Evolutionary conservation across 2,329 filamentous ascomycete genomes (phyloP), one percentile per base, ranked within the genome.

Genomic region (Cyphellophora attinorum): DNA sequence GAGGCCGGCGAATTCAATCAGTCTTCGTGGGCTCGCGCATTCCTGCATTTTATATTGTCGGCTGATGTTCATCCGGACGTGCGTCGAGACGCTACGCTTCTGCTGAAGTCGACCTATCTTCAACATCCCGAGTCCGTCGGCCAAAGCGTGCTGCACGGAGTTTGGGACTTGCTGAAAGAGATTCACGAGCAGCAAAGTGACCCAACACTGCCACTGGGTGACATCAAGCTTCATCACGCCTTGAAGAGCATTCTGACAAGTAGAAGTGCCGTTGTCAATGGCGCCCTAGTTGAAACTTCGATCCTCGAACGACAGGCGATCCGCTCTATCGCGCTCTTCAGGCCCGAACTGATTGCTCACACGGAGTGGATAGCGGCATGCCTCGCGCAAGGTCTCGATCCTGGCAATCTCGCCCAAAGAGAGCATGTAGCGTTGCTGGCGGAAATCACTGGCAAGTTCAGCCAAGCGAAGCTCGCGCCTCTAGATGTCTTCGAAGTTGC

Each of bases 351-450:
- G 21, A 72, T 96, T 39, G 80, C 85, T 1, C 74, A 74, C 39
- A 70, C 78, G 13, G 83, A 74, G 41, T 98, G 93, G 93, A 96
- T 98, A 51, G 80, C 91, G 27, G 62, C 86, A 3, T 93, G 85
- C 51, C 68, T 96, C 36, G 76, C 76, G 40, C 79, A 82, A 45
- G 80, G 79, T 10, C 65, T 85, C 10, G 91, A 98, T 56, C 91
- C 91, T 4, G 89, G 88, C 12, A 65, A 73, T 14, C 68, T 98
- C 37, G 84, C 81, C 2, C 67, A 68, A 37, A 72, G 76, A 34
- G 67, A 79, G 36, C 64, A 80, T 17, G 65, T 76, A 29, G 59
- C 68, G 6, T 73, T 91, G 41, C 65, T 96, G 31, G 59, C 72
- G 19, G 75, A 88, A 31, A 37, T 49, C 15, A 35, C 46, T 8